Evolutionary conservation across 129 eudicot genomes (phyloP), one percentile per base, ranked within the genome.

Genomic region (Silybum marianum): DNA sequence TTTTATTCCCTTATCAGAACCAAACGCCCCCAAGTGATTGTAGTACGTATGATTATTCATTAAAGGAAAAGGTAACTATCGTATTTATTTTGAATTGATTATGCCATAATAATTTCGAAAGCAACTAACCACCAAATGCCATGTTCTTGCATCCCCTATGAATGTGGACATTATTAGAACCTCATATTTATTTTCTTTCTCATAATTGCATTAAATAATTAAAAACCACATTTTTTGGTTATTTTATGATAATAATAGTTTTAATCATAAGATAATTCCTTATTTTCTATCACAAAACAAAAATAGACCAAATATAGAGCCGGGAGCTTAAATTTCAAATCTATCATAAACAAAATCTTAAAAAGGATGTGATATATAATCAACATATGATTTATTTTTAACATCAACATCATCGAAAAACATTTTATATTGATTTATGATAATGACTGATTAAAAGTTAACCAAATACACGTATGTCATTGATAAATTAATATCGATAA

Each of bases 61-160:
- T 24, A 78, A 30, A 67, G 26, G 28, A 44, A 78, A 78, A n/a
- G 67, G 60, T 78, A 12, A 70, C 82, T 4, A 78, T 78, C 82
- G 26, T 78, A 78, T 40, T 68, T 68, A 78, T 68, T 78, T 68
- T 78, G 69, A 78, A 78, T 78, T 28, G 81, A 67, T 38, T 24
- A 67, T 44, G 32, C 82, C 63, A 42, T 69, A 69, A 26, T 69
- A 69, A 78, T 24, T 69, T 69, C n/a, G 82, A 78, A 44, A 78
- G 82, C 75, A 69, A 82, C 86, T 38, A 54, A 82, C 51, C 78
- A 38, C 82, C 78, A 69, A 70, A 16, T 54, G 81, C 78, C 86
- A 82, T 82, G 72, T 82, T 82, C 86, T 76, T 70, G 77, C 63
- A 82, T 54, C 28, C 79, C 46, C 72, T 76, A 76, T 76, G 73